phyloP scores from a whole-genome alignment of 2,329 filamentous ascomycete genomes.

The Alternaria dauci region DNA sequence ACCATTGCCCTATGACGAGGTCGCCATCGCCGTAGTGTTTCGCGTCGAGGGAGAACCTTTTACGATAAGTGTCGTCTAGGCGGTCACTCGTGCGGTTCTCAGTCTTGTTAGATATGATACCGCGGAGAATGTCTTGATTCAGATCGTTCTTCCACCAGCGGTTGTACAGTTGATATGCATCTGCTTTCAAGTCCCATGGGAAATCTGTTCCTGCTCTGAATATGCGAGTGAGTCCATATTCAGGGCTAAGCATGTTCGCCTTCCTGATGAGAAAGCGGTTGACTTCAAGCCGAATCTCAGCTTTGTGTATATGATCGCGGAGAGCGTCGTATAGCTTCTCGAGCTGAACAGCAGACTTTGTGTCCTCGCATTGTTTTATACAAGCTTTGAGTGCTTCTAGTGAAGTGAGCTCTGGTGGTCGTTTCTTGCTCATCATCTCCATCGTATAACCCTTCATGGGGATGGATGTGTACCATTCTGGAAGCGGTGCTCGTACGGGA shows the following conservation, averaged over 20 bases:
- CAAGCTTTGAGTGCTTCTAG: conserved; percentile 38
- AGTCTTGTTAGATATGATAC: conserved; percentile 44
- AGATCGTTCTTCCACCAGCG: conserved; percentile 57
- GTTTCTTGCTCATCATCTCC: conserved; percentile 21
- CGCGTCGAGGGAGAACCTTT: conserved; percentile 21
- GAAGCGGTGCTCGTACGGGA: background rate
- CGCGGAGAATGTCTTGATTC: conserved; percentile 57
- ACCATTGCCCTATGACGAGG: conserved; percentile 63
- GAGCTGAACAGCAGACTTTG: conserved; percentile 2
- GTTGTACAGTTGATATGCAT: conserved; percentile 57
- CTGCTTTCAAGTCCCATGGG: conserved; percentile 58
- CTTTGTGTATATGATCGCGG: conserved; percentile 50
- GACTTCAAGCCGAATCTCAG: conserved; percentile 48
- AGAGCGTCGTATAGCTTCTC: conserved; percentile 42
- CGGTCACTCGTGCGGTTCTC: conserved; percentile 37
- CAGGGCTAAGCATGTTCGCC: conserved; percentile 45
- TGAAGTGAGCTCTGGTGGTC: conserved; percentile 20
- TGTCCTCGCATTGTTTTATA: conserved; percentile 29
- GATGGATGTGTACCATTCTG: conserved; percentile 29
- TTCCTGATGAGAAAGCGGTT: conserved; percentile 43
- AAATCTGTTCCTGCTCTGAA: conserved; percentile 47
- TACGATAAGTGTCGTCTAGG: conserved; percentile 34
- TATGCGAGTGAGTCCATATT: conserved; percentile 53
- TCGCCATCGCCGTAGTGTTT: conserved; percentile 52
- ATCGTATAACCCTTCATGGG: background rate